These are phyloP conservation scores for Sclerotinia subarctica DNA, from an alignment of 2,329 filamentous ascomycete genomes.

Conservation along the genomic window DNA sequence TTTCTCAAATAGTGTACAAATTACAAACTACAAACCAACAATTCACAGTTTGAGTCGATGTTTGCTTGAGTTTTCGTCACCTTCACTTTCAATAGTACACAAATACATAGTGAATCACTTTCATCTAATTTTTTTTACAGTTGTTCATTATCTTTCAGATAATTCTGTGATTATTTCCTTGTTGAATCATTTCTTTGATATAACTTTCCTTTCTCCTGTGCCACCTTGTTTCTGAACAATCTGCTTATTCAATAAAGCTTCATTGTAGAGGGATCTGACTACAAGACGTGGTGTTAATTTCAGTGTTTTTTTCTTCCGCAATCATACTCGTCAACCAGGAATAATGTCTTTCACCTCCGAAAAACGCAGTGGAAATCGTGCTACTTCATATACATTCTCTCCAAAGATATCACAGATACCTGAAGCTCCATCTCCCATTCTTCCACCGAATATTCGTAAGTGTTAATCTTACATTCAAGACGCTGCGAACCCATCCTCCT, in stretches of 20 bases:
- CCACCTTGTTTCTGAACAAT: neutral
- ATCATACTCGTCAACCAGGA: neutral
- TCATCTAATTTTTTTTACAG: neutral
- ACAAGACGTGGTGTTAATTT: neutral
- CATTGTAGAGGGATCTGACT: neutral
- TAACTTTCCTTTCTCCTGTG: no score
- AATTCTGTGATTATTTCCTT: neutral
- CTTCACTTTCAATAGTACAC: neutral
- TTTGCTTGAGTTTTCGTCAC: neutral
- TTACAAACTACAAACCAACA: no score
- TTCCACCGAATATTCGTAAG: conserved; percentile 10
- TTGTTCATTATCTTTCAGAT: neutral
- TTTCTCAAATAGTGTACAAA: no score
- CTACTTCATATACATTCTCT: conserved; percentile 7
- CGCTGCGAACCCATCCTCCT: no score
- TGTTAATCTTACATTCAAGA: neutral
- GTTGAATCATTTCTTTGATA: neutral
- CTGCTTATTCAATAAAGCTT: neutral
- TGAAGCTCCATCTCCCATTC: conserved; percentile 5
- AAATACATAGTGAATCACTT: neutral
- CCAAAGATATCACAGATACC: conserved; percentile 6
- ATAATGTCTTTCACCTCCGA: conserved; percentile 9
- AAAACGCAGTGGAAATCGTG: conserved; percentile 9
- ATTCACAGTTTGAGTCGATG: neutral
- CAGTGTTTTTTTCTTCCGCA: neutral